Base-by-base conservation (phyloP, 2,329 filamentous ascomycete genomes). In the Scedosporium dehoogii region DNA sequence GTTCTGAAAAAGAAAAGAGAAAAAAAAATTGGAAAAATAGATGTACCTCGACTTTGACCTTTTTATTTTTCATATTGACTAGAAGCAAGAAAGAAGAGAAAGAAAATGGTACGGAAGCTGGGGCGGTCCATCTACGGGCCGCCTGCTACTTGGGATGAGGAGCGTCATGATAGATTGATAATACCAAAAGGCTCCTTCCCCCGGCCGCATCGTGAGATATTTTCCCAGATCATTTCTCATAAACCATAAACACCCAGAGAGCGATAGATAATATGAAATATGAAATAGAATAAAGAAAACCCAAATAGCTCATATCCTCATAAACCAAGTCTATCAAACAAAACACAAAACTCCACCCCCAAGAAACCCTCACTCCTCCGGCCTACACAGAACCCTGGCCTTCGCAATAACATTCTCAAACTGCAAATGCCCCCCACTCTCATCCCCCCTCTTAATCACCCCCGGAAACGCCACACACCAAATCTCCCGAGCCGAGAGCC, bases 321-420 rank as follows among this genome's bases (percentile, higher is more conserved):
- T 33, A 33, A 21, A 16, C 51, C 18, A 18, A 14, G 23, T 38
- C 55, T 38, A n/a, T 29, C 12, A 58, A 58, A 58, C 55, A 16
- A 29, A 27, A 14, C 27, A 58, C 10, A 4, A 29, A 21, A 18
- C 55, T 59, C 27, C 21, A n/a, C 12, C 38, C 10, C 38, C 33
- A 33, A 29, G 5, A 29, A 33, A 33, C 29, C 29, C 29, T 33
- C 29, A 33, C 55, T 57, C 18, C 68, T 81, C 79, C 7, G 79
- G 75, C 59, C 74, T 75, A 69, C 85, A 88, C 58, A 88, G 72
- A 4, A 89, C 86, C 67, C 81, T 82, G n/a, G 85, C 83, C 73
- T 87, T 89, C 63, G 81, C 76, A 66, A 89, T 82, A 56, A 88
- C 78, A 69, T 88, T 89, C 51, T 79, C 77, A 65, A 83, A 81